A percentile compares a stretch with the other conserved stretches of the same genome.
Conservation (phyloP, 768 basidiomycete genomes). For the Tylopilus sp. region DNA sequence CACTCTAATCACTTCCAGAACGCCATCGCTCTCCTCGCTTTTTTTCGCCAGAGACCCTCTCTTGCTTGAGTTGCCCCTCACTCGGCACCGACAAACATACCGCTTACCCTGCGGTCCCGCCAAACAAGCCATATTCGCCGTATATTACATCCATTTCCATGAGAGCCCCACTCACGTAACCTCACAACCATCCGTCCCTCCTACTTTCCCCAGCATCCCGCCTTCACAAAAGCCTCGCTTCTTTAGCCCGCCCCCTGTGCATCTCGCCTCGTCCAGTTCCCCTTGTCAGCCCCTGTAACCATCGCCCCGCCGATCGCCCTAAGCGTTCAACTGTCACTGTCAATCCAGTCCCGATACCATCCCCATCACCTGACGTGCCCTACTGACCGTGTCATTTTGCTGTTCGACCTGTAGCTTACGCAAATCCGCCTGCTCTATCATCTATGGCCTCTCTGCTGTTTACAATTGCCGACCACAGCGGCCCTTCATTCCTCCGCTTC, state of each 20-base stretch:
- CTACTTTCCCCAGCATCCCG: too few relatives aligned
- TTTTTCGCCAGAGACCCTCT: too few relatives aligned
- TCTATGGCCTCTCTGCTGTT: neutral
- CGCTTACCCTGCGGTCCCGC: conserved; percentile 4
- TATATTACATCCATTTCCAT: conserved; percentile 1
- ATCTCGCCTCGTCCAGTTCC: neutral
- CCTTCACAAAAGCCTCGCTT: too few relatives aligned
- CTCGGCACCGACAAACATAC: conserved; percentile 4
- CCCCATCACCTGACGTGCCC: neutral
- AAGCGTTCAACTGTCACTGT: neutral
- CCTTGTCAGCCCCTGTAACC: neutral
- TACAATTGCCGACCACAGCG: conserved; percentile 4
- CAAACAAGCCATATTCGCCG: conserved; percentile 1
- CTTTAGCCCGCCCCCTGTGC: neutral
- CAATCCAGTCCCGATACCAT: neutral
- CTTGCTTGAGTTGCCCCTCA: too few relatives aligned
- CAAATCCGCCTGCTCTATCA: neutral
- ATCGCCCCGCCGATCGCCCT: neutral
- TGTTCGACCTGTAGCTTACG: neutral
- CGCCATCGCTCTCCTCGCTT: neutral
- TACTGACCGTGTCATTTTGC: neutral
- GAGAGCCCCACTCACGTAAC: neutral
- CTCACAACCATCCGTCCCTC: neutral
- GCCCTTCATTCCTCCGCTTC: conserved; percentile 9
- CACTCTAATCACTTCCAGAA: conserved; percentile 3